Evolutionary conservation across 2,329 filamentous ascomycete genomes (phyloP), one percentile per base, ranked within the genome.

Genomic region (Xylariaceae sp.): DNA sequence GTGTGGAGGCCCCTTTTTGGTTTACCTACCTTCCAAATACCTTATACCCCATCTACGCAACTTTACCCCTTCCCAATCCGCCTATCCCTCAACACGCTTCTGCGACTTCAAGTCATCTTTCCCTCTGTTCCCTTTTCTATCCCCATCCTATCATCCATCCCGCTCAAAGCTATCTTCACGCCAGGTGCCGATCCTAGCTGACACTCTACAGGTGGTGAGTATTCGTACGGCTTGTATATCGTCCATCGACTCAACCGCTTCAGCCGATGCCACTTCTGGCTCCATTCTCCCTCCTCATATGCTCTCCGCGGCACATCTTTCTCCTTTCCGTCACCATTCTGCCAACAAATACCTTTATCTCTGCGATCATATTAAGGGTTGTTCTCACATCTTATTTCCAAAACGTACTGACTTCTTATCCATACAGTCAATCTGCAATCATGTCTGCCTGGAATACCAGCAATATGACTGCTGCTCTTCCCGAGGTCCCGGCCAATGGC

Each of bases 401-500:
- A 50, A 42, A 39, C 2, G n/a, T 26, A 40, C 31, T 53, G 12
- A 45, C 29, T 12, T 12, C 32, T 3, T 26, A 11, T 12, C n/a
- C 6, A 29, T n/a, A 39, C 6, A 26, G 12, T 7, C 50, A 31
- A 31, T 35, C 11, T 19, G 11, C 19, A 42, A 64, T 55, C 32
- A 69, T 69, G 67, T 60, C 64, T 49, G 53, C 29, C 34, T 63
- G 60, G 61, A 51, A 58, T 26, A 58, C 44, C 42, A 61, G 54
- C 8, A 65, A 66, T 5, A 57, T 72, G 64, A 60, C 65, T 54
- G 62, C 57, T n/a, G 70, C 72, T 26, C 66, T 74, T 31, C 65
- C 68, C 27, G 58, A 64, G 37, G 56, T 50, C 19, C 46, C 50
- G 42, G n/a, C 39, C n/a, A 19, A 40, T 26, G 39, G 12, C 39